A percentile compares a stretch with the other conserved stretches of the same genome.
Conservation (phyloP, 352 stramenopile species). For the Phytopythium cucurbitacearum region DNA sequence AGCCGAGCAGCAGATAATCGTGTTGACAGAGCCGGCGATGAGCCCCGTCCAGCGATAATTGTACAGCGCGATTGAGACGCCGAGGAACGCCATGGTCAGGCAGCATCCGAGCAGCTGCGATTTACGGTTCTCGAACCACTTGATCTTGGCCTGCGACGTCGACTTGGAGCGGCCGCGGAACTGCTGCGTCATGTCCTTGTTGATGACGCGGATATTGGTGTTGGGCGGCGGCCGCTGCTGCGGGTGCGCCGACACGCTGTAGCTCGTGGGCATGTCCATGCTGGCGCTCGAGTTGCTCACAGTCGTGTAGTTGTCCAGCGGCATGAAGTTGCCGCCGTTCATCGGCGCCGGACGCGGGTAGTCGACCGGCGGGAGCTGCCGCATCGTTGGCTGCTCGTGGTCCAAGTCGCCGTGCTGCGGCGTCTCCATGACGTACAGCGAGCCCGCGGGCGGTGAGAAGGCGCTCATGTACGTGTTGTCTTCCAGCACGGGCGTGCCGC, state of each 20-base stretch:
- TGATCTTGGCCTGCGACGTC: slow-evolving; percentile 63
- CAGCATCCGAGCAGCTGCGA: slow-evolving; percentile 83
- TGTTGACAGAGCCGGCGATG: slow-evolving; percentile 85
- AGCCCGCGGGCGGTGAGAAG: slow-evolving; percentile 43
- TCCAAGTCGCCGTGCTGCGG: slow-evolving; percentile 26
- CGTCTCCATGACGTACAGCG: slow-evolving; percentile 75
- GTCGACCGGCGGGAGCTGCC: slow-evolving; percentile 29
- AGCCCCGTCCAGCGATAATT: slow-evolving; percentile 85
- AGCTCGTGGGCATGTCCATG: slow-evolving; percentile 15
- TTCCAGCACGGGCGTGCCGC: slow-evolving; percentile 68
- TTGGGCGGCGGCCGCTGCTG: slow-evolving; percentile 57
- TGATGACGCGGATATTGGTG: slow-evolving; percentile 86
- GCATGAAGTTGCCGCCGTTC: slow-evolving; percentile 31
- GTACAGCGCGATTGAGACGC: slow-evolving; percentile 84
- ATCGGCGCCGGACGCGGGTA: slow-evolving; percentile 6
- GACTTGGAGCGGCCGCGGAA: slow-evolving; percentile 78
- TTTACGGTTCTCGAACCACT: slow-evolving; percentile 89
- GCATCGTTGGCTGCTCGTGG: slow-evolving; percentile 14
- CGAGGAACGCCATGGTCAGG: slow-evolving; percentile 82
- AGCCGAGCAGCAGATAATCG: slow-evolving; percentile 81
- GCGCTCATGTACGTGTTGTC: slow-evolving; percentile 59
- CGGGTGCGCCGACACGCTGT: slow-evolving; percentile 36
- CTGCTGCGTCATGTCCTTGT: slow-evolving; percentile 87
- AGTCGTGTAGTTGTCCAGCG: slow-evolving; percentile 43
- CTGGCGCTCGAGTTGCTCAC: slow-evolving; percentile 35